Evolutionary conservation across 257 asterid species (phyloP), one percentile per base, ranked within the genome.

Genomic region (Solanum pinnatisectum): DNA sequence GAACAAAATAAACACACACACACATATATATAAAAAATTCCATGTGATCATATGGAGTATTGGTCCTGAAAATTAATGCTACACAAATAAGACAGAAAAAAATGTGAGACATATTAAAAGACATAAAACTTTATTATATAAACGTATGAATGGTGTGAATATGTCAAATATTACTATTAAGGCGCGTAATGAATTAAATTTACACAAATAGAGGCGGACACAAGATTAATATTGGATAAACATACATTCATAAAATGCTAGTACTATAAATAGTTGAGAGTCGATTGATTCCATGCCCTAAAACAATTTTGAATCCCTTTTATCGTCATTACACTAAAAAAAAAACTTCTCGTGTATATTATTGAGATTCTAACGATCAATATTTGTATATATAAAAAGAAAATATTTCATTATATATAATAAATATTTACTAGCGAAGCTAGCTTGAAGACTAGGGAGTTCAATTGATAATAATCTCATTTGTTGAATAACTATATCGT

Each of bases 171-270:
- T 68, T 68, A 68, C 20, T 12, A 67, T 67, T 67, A 67, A 67
- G 20, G 20, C 10, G 20, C 10, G 4, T 32, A 89, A 90, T 96
- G 92, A 46, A 79, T 25, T 65, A 65, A 65, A 59, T 59, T 59
- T 59, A 22, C 60, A 2, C n/a, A 52, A 6, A 2, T 8, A 59
- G 27, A 59, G 5, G 27, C 27, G 6, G 68, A 59, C 13, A 59
- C 3, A 59, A 59, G 3, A 22, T 59, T 59, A 22, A 59, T 59
- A 59, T 59, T 59, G 6, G n/a, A 59, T 3, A 59, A 22, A 59
- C 13, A 10, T 8, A 59, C 12, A 59, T 10, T 16, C 63, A 52
- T 52, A 5, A 52, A 52, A 52, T 52, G 22, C 63, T 52, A 52
- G 16, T 52, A 16, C 8, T 52, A 12, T 27, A 36, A 6, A 52